Evolutionary conservation across 345 rosid species (phyloP).

Genomic region (Trapa incisa): DNA sequence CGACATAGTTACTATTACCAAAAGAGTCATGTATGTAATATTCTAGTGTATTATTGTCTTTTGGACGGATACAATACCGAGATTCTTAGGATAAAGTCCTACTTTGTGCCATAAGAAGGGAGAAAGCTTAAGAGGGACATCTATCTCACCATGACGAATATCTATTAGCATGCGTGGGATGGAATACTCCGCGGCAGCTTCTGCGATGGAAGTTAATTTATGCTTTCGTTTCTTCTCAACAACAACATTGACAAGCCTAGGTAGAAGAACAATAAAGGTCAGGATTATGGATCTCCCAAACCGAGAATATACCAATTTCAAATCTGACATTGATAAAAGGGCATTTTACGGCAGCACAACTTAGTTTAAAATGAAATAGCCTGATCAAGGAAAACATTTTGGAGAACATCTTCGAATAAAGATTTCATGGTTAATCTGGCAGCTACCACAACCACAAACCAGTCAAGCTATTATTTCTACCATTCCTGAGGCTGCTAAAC

Average conservation of each 20-base stretch:
- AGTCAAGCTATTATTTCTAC: not conserved
- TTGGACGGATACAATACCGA: not conserved
- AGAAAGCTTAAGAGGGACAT: not conserved
- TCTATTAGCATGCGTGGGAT: conserved; percentile 82
- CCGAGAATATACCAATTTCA: not conserved
- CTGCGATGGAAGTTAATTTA: conserved; percentile 61
- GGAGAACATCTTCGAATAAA: not conserved
- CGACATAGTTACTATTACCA: not conserved
- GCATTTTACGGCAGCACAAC: not conserved
- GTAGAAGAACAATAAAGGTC: conserved; percentile 8
- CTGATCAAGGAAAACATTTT: not conserved
- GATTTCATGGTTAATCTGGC: not conserved
- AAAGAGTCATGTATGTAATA: no score
- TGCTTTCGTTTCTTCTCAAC: conserved; percentile 63
- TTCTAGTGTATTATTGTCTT: no score
- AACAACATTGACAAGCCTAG: conserved; percentile 86
- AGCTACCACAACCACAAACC: no score
- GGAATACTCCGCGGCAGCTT: conserved; percentile 69
- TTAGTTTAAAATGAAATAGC: not conserved
- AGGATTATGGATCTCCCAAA: not conserved
- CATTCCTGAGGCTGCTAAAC: not conserved
- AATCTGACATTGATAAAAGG: not conserved
- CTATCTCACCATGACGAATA: conserved; percentile 75
- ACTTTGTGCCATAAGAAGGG: not conserved
- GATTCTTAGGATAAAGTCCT: not conserved